Percentiles rank a stretch among this genome's conserved stretches.
Evolutionary conservation across 331 rosid species (phyloP).

Genomic region (Stylosanthes scabra): DNA sequence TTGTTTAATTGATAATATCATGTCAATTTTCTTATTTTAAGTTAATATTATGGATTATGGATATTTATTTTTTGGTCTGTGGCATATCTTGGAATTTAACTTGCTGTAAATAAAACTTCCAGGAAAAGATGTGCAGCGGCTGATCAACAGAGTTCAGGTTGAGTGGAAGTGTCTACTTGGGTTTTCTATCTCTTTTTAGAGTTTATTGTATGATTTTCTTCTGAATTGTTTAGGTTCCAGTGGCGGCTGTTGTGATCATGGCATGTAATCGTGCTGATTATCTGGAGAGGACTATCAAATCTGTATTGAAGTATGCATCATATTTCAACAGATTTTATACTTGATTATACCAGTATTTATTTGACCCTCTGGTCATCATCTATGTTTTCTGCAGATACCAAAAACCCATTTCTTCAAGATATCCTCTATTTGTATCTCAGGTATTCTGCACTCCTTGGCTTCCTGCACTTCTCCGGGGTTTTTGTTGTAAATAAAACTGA

Average conservation of each 20-base stretch:
- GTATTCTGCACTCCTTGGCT: constrained; percentile 48
- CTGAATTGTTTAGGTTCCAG: constrained; percentile 71
- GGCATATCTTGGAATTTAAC: constrained; percentile 43
- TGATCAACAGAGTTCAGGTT: constrained; percentile 79
- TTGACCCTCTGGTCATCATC: constrained; percentile 41
- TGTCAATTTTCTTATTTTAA: neutral
- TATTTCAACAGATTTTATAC: constrained; percentile 15
- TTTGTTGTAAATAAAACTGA: constrained; percentile 17
- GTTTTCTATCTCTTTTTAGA: constrained; percentile 37
- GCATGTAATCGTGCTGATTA: constrained; percentile 99
- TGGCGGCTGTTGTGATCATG: constrained; percentile 99
- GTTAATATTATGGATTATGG: neutral
- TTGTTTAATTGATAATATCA: neutral
- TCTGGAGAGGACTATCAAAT: constrained; percentile 80
- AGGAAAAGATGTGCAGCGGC: constrained; percentile 75
- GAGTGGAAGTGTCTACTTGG: constrained; percentile 35
- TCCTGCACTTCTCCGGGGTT: constrained; percentile 29
- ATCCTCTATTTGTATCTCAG: constrained; percentile 95
- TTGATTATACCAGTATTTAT: constrained; percentile 30
- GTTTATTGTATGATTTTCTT: constrained; percentile 36
- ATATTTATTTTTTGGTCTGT: constrained; percentile 30
- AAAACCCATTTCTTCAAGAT: constrained; percentile 72
- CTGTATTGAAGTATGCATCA: constrained; percentile 75
- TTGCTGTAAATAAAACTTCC: constrained; percentile 47
- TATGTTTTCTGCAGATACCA: constrained; percentile 69